These are phyloP conservation scores for Glebionis coronaria DNA, from an alignment of 129 eudicot species.

Conservation along the genomic window DNA sequence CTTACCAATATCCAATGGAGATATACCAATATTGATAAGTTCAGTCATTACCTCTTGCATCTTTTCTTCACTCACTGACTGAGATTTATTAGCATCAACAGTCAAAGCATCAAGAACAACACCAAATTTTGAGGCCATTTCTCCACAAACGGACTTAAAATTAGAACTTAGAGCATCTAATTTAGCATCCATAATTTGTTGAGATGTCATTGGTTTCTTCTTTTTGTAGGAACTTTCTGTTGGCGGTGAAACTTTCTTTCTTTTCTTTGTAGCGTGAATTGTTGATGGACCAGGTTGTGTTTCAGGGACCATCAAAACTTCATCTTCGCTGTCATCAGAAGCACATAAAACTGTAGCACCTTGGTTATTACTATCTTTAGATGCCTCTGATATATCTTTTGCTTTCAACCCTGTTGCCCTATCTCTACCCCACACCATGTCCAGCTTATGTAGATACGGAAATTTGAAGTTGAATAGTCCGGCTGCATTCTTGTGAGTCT, in stretches of 20 bases:
- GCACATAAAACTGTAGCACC: too few species aligned
- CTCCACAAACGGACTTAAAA: slow-evolving; percentile 5
- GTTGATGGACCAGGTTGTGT: too few species aligned
- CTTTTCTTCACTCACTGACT: slow-evolving; percentile 9
- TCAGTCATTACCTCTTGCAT: slow-evolving; percentile 15
- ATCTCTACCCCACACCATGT: too few species aligned
- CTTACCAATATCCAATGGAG: too few species aligned
- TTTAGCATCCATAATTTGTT: slow-evolving; percentile 7
- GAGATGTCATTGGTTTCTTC: not conserved
- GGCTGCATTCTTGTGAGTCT: too few species aligned
- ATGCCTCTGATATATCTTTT: too few species aligned
- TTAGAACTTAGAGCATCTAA: not conserved
- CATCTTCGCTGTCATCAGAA: too few species aligned
- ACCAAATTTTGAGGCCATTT: not conserved
- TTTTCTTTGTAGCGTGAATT: not conserved
- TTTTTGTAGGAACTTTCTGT: slow-evolving; percentile 3
- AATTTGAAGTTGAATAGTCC: too few species aligned
- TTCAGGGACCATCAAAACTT: too few species aligned
- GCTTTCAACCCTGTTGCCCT: too few species aligned
- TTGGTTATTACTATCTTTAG: too few species aligned
- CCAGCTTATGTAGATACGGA: too few species aligned
- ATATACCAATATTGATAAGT: not conserved
- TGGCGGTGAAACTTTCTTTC: not conserved
- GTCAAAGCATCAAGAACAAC: not conserved
- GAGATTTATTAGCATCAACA: not conserved